Evolutionary conservation across 345 rosid species (phyloP), one percentile per base, ranked within the genome.

Genomic region (Theobroma cacao): DNA sequence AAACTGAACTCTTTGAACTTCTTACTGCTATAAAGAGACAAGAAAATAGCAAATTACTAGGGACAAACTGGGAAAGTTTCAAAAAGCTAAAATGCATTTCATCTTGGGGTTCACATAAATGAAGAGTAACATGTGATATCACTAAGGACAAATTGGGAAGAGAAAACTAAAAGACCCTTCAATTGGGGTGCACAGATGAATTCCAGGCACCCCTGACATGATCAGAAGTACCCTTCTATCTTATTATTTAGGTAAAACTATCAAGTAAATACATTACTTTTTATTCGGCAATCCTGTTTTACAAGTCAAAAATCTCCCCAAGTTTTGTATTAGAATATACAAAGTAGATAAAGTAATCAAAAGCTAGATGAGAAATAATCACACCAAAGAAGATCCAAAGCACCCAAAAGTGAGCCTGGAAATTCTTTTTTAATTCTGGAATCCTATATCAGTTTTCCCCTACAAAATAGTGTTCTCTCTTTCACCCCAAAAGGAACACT

Each of bases 41-140:
- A 22, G 41, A 77, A 76, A 79, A 65, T 33, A n/a, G 67, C 73
- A 80, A 76, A 66, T 28, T 22, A 38, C 67, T 22, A 77, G 70
- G 64, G 80, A 82, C 79, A 83, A 66, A 82, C 26, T 58, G 78
- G 66, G 82, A 55, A 63, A 71, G 47, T 62, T 73, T 62, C 79
- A 55, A 79, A 48, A 47, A 48, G 13, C 65, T 41, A 55, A 58
- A 55, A 26, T 30, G 52, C 2, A 14, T 62, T 56, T 41, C 38
- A 63, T 70, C 64, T 76, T 64, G 81, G 78, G 77, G 30, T 7
- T 72, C 69, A 41, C 75, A 58, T 45, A 52, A 38, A 48, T 33
- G 52, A 78, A 81, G 62, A 50, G 62, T 64, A 24, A 78, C 90
- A 88, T 80, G 82, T 84, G 87, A 80, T 64, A 56, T 22, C 68